Conservation (phyloP, 148 eudicot genomes). For the Rhododendron williamsianum region DNA sequence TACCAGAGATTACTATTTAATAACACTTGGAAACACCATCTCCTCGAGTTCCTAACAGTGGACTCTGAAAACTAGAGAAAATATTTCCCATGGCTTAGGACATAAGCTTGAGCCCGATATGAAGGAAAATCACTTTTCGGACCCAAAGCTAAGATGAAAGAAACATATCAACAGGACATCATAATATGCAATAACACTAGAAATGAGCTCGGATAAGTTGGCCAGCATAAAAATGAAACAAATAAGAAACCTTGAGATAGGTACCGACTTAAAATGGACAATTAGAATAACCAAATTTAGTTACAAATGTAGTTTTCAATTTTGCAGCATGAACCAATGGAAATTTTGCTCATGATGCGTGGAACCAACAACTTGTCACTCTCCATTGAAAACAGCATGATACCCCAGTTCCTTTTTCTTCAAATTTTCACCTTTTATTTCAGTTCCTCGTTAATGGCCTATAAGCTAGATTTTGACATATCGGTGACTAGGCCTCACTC, state of each 20-base stretch:
- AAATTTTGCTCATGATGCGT: not conserved
- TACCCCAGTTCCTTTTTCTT: not conserved
- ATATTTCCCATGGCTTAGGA: not conserved
- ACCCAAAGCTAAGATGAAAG: not conserved
- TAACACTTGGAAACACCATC: not conserved
- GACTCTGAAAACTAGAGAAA: not conserved
- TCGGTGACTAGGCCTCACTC: slow-evolving; percentile 32
- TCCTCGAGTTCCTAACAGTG: not conserved
- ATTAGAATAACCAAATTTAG: not conserved
- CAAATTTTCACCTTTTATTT: not conserved
- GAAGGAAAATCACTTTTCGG: not conserved
- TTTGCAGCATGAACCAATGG: slow-evolving; percentile 4
- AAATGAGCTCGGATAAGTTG: not conserved
- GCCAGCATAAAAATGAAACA: not conserved
- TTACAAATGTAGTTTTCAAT: not conserved
- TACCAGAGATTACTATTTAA: not conserved
- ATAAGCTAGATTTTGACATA: not conserved
- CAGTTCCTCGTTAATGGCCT: not conserved
- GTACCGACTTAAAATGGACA: not conserved
- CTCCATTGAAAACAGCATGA: not conserved
- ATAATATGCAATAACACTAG: not conserved
- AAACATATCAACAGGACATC: not conserved
- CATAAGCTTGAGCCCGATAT: not conserved
- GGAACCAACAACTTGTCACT: not conserved
- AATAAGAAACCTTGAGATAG: not conserved